Conservation (phyloP, 2,329 filamentous ascomycete species). For the Trichoderma atrobrunneum region DNA sequence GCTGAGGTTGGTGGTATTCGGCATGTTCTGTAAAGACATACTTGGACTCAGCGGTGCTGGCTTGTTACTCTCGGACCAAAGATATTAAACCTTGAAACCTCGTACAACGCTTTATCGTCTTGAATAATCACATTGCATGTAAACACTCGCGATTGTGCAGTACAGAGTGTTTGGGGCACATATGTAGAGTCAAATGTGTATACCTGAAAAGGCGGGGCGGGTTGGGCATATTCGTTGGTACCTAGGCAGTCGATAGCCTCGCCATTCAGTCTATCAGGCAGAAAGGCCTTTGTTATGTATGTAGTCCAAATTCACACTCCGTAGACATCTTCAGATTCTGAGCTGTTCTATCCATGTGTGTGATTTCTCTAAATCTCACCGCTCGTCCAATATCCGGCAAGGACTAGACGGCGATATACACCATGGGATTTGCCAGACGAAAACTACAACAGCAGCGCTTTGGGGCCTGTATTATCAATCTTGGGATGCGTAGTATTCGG, state of each 20-base stretch:
- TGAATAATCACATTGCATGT: no score
- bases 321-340: neutral
- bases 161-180: no score
- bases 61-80: no score
- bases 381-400: neutral
- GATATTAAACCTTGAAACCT: no score
- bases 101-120: fast-evolving
- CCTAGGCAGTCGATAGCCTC: neutral
- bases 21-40: no score
- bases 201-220: no score
- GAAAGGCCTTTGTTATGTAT: neutral
- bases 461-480: neutral
- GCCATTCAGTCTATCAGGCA: neutral
- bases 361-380: neutral
- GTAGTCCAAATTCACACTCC: neutral
- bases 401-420: neutral
- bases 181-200: no score
- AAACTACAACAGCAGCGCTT: neutral
- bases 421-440: neutral
- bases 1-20: no score
- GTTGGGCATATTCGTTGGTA: neutral
- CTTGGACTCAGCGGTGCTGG: no score
- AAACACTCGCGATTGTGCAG: no score
- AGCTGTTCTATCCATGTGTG: neutral
- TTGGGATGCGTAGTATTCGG: neutral